These are phyloP conservation scores for Penicillium thymicola DNA, from an alignment of 2,329 filamentous ascomycete species.

Conservation along the genomic window DNA sequence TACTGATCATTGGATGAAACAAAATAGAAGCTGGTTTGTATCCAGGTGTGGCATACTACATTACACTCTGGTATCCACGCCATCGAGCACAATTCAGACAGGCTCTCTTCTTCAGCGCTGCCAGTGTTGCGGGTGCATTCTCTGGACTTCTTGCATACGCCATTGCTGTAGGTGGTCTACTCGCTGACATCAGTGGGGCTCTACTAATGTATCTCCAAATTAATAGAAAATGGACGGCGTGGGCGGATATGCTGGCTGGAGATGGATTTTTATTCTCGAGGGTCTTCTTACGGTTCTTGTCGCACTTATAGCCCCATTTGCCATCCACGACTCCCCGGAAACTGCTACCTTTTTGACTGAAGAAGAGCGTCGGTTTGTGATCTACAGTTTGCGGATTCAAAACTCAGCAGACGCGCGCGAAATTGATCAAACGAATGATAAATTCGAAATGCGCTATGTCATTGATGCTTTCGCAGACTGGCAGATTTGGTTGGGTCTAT, in stretches of 20 bases:
- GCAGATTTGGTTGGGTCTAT: conserved; percentile 41
- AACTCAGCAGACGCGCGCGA: conserved; percentile 26
- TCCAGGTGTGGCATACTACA: conserved; percentile 45
- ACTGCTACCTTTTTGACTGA: conserved; percentile 44
- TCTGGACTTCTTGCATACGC: conserved; percentile 52
- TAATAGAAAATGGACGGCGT: conserved; percentile 49
- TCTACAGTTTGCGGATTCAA: conserved; percentile 38
- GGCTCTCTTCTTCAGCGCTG: conserved; percentile 48
- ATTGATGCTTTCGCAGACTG: conserved; percentile 41
- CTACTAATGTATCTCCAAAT: neutral
- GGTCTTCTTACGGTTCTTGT: conserved; percentile 47
- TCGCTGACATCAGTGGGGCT: conserved; percentile 17
- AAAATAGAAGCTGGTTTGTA: conserved; percentile 41
- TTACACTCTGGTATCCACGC: conserved; percentile 48
- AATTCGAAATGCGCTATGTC: conserved; percentile 41
- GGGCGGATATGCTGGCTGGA: conserved; percentile 47
- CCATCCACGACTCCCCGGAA: conserved; percentile 47
- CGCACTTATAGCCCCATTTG: conserved; percentile 43
- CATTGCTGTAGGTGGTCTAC: conserved; percentile 42
- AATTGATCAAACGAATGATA: conserved; percentile 28
- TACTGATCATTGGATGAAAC: neutral
- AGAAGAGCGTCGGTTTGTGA: conserved; percentile 40
- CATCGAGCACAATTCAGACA: conserved; percentile 44
- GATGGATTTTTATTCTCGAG: conserved; percentile 52
- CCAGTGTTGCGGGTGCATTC: conserved; percentile 51